Conservation (phyloP, 2,329 filamentous ascomycete species). For the Pseudocercospora cruenta region DNA sequence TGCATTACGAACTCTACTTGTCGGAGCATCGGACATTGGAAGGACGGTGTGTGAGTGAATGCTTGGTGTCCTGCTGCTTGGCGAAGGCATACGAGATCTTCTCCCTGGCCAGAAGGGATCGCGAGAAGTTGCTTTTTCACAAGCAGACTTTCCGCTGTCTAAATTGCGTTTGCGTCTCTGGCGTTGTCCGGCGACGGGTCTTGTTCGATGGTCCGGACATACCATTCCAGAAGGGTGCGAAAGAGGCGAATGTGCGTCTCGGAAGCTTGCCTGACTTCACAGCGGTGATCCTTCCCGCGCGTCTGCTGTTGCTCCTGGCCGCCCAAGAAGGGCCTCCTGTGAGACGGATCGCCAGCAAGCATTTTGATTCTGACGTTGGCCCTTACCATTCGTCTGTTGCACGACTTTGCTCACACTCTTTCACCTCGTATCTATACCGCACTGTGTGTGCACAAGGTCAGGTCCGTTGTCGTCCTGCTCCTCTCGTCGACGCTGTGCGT, state of each 20-base stretch:
- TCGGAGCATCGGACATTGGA: not conserved
- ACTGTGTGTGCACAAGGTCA: slow-evolving; percentile 7
- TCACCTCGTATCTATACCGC: not conserved
- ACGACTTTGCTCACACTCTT: not conserved
- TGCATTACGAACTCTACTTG: not conserved
- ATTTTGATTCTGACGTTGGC: slow-evolving; percentile 5
- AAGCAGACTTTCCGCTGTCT: not conserved
- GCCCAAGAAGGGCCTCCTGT: not conserved
- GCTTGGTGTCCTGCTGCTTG: not conserved
- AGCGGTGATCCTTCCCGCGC: slow-evolving; percentile 1
- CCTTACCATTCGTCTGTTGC: not conserved
- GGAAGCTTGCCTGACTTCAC: slow-evolving; percentile 5
- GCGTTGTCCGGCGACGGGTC: not conserved
- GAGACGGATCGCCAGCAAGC: slow-evolving; percentile 4
- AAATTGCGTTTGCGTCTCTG: not conserved
- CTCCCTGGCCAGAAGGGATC: not conserved
- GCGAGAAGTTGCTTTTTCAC: not conserved
- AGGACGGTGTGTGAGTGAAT: not conserved
- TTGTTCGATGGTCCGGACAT: not conserved
- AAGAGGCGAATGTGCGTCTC: slow-evolving; percentile 9
- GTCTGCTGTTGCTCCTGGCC: slow-evolving; percentile 4
- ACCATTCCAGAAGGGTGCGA: slow-evolving; percentile 7
- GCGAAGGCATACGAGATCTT: not conserved
- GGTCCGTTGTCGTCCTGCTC: not conserved
- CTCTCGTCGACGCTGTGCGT: slow-evolving; percentile 5